Conservation (phyloP, 257 asterid species). For the Nemophila menziesii region DNA sequence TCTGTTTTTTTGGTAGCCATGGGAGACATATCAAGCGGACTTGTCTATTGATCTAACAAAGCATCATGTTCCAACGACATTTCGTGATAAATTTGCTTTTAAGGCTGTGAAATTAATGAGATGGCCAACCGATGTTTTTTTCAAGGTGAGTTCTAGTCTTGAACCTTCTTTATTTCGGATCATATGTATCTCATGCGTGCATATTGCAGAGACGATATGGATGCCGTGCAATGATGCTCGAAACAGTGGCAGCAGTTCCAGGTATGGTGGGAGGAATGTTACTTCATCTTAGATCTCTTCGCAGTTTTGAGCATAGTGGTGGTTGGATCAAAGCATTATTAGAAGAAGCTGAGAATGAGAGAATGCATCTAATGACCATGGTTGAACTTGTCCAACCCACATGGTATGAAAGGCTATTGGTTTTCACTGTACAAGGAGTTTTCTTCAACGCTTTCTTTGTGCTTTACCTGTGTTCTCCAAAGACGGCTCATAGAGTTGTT, state of each 20-base stretch:
- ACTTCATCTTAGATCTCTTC: slow-evolving; percentile 66
- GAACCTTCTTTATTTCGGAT: background rate
- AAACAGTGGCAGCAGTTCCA: slow-evolving; percentile 92
- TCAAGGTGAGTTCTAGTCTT: slow-evolving; percentile 17
- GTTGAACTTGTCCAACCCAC: slow-evolving; percentile 80
- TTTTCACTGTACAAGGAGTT: slow-evolving; percentile 72
- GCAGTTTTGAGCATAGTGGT: slow-evolving; percentile 80
- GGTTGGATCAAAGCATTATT: slow-evolving; percentile 97
- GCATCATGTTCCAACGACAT: slow-evolving; percentile 66
- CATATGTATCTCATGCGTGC: background rate
- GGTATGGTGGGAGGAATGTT: slow-evolving; percentile 94
- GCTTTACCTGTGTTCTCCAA: slow-evolving; percentile 55
- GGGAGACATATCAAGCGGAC: slow-evolving; percentile 69
- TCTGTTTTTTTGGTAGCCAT: slow-evolving; percentile 58
- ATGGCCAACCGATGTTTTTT: slow-evolving; percentile 65
- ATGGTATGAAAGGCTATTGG: slow-evolving; percentile 80
- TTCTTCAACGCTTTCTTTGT: slow-evolving; percentile 75
- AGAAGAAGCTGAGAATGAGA: slow-evolving; percentile 94
- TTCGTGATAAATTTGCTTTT: slow-evolving; percentile 58
- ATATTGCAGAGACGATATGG: slow-evolving; percentile 76
- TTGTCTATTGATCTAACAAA: slow-evolving; percentile 57
- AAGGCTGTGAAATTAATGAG: slow-evolving; percentile 69
- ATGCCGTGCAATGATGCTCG: slow-evolving; percentile 94
- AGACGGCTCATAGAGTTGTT: slow-evolving; percentile 77
- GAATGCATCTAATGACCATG: slow-evolving; percentile 97